Evolutionary conservation across 225 moss, liverwort and hornwort species (phyloP).

Genomic region (Polytrichum commune): DNA sequence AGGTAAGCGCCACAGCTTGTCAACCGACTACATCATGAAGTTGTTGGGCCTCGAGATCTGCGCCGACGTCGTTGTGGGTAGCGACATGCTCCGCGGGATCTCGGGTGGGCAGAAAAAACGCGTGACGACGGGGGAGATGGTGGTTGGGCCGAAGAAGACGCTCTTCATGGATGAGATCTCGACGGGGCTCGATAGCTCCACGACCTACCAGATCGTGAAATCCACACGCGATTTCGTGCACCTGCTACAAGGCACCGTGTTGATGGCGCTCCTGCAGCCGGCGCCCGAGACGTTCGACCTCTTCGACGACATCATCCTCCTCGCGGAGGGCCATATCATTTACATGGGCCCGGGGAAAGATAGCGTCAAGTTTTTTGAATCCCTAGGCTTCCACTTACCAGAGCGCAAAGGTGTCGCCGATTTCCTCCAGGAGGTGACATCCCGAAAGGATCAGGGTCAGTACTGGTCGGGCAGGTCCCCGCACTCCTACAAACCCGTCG

Average conservation of each 20-base stretch:
- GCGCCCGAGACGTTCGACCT: conserved; percentile 41
- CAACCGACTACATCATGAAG: conserved; percentile 45
- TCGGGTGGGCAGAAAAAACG: conserved; percentile 49
- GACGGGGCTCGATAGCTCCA: conserved; percentile 41
- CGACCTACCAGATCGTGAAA: conserved; percentile 46
- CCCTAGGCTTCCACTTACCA: conserved; percentile 27
- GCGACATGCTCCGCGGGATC: conserved; percentile 44
- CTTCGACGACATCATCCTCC: conserved; percentile 47
- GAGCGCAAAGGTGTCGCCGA: conserved; percentile 37
- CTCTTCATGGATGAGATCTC: conserved; percentile 60
- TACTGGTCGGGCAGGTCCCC: conserved; percentile 25
- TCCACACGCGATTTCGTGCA: conserved; percentile 37
- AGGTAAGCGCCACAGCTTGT: conserved; percentile 30
- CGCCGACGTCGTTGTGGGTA: conserved; percentile 42
- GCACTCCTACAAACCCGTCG: conserved; percentile 24
- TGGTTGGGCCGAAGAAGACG: conserved; percentile 44
- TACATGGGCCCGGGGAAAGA: conserved; percentile 35
- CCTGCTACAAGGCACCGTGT: conserved; percentile 22
- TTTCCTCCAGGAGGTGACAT: conserved; percentile 55
- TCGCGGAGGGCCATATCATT: conserved; percentile 43
- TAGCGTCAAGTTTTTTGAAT: conserved; percentile 35
- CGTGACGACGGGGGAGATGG: conserved; percentile 44
- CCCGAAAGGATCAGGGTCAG: conserved; percentile 46
- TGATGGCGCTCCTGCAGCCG: conserved; percentile 53
- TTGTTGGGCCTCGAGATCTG: conserved; percentile 46